Conservation (phyloP, 352 stramenopile genomes). For the Pythium aristosporum region DNA sequence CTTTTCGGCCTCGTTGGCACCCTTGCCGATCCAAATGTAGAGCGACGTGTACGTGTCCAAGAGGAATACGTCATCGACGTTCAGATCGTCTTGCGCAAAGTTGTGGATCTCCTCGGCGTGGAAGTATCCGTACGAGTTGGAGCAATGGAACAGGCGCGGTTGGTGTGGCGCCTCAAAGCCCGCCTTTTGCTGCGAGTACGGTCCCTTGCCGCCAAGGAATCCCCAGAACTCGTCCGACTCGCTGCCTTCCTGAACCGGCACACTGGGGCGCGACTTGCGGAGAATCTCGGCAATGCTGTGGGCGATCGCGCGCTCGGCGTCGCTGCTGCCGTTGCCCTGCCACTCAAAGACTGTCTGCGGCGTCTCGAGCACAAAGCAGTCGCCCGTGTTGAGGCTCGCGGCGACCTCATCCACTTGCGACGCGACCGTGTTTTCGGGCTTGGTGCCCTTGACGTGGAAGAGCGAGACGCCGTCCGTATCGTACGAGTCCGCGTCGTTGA, state of each 20-base stretch:
- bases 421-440: conserved; percentile 81
- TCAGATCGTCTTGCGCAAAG: conserved; percentile 91
- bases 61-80: conserved; percentile 90
- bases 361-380: conserved; percentile 85
- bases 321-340: conserved; percentile 65
- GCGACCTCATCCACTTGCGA: conserved; percentile 79
- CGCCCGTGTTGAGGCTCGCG: conserved; percentile 85
- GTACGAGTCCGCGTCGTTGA: conserved; percentile 79
- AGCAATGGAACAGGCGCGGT: conserved; percentile 89
- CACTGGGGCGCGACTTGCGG: conserved; percentile 51
- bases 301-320: conserved; percentile 59
- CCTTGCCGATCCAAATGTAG: conserved; percentile 89
- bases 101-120: conserved; percentile 81
- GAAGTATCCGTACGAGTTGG: conserved; percentile 88
- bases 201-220: conserved; percentile 77
- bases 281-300: conserved; percentile 59
- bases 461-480: conserved; percentile 84
- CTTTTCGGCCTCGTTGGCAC: conserved; percentile 78
- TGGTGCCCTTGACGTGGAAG: conserved; percentile 91
- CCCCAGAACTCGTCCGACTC: conserved; percentile 83
- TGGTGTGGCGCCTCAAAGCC: conserved; percentile 68
- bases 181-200: conserved; percentile 69
- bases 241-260: conserved; percentile 52
- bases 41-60: conserved; percentile 89
- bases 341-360: conserved; percentile 74